Evolutionary conservation across 768 basidiomycete species (phyloP).

Genomic region (Pleurotus tuoliensis): DNA sequence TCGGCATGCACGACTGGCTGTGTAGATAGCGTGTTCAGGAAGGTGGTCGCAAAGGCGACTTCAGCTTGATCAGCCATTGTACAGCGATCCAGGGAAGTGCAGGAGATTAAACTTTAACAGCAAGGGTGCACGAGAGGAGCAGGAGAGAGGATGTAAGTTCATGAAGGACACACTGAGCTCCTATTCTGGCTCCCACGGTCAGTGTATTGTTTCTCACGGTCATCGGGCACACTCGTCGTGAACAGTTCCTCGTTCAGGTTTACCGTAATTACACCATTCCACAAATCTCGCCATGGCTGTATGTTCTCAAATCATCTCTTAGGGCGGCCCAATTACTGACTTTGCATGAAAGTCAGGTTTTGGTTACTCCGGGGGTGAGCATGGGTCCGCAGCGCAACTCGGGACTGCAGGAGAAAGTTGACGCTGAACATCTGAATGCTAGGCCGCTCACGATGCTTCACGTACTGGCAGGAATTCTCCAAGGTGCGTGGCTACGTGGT

Average conservation of each 20-base stretch:
- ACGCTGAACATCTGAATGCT: neutral
- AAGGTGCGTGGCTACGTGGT: conserved; percentile 38
- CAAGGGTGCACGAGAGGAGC: too few relatives aligned
- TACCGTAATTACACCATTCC: neutral
- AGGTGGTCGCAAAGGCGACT: conserved; percentile 63
- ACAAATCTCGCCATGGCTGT: conserved; percentile 30
- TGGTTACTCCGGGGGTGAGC: conserved; percentile 40
- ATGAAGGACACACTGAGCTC: too few relatives aligned
- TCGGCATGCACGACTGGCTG: conserved; percentile 69
- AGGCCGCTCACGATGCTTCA: conserved; percentile 86
- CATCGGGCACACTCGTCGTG: conserved; percentile 9
- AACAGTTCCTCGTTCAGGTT: neutral
- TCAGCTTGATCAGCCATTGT: conserved; percentile 52
- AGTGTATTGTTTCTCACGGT: neutral
- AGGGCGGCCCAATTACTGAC: neutral
- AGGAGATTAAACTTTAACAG: too few relatives aligned
- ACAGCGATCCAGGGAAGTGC: neutral
- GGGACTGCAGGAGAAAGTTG: neutral
- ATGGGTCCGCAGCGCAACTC: neutral
- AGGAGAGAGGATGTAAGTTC: too few relatives aligned
- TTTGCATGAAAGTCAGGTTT: conserved; percentile 38
- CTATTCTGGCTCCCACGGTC: neutral
- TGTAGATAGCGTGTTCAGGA: conserved; percentile 56
- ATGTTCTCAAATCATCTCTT: conserved; percentile 10
- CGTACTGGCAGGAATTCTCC: conserved; percentile 89